phyloP scores from a whole-genome alignment of 257 asterid genomes.

The Solanum sitiens region DNA sequence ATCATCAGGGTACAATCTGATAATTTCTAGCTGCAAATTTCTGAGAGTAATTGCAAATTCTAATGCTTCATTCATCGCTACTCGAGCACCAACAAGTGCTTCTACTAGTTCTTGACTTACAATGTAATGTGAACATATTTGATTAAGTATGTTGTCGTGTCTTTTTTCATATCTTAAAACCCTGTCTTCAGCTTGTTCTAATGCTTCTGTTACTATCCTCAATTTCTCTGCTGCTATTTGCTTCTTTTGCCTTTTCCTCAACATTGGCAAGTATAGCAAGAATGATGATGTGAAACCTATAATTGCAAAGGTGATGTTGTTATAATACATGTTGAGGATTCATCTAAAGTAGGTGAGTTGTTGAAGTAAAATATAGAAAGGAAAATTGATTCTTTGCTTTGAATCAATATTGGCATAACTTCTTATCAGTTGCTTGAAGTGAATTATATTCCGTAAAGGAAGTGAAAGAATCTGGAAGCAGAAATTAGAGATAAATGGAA shows the following conservation, averaged over 20 bases:
- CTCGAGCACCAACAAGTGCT: conserved; percentile 30
- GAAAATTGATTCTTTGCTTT: neutral
- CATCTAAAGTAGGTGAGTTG: neutral
- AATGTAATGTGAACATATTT: conserved; percentile 32
- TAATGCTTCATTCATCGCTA: conserved; percentile 25
- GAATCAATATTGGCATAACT: neutral
- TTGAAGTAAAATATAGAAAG: neutral
- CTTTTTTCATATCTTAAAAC: conserved; percentile 23
- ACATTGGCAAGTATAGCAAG: conserved; percentile 3
- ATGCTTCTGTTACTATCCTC: conserved; percentile 14
- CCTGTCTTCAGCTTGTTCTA: conserved; percentile 26
- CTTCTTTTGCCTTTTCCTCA: conserved; percentile 11
- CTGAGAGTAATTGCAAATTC: conserved; percentile 17
- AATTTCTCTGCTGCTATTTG: conserved; percentile 7
- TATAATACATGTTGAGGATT: conserved; percentile 2
- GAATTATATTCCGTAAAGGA: neutral
- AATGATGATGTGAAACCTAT: conserved; percentile 26
- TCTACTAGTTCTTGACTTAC: conserved; percentile 23
- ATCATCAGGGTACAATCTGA: conserved; percentile 6
- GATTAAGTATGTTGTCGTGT: conserved; percentile 34
- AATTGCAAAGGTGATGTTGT: conserved; percentile 7
- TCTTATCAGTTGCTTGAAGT: neutral
- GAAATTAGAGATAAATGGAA: too few species aligned
- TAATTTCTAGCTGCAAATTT: conserved; percentile 16
- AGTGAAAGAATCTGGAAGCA: too few species aligned